A percentile compares a stretch with the other conserved stretches of the same genome.
These are phyloP conservation scores for Trypanosoma rangeli DNA, from an alignment of 208 protist genomes.

Conservation along the genomic window DNA sequence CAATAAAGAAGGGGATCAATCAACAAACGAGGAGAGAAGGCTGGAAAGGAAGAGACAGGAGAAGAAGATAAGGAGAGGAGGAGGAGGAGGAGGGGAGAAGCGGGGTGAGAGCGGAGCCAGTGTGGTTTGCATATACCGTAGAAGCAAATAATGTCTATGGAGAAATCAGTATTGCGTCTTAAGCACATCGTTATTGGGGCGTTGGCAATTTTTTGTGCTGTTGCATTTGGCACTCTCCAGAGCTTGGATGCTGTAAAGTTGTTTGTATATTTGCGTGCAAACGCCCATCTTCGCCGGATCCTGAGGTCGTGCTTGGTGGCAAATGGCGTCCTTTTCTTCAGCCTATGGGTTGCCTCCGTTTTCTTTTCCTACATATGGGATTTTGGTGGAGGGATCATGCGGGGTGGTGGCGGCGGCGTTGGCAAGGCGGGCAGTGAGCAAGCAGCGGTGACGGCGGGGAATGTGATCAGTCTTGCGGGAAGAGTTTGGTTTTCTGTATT, in stretches of 20 bases:
- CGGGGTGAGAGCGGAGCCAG: too few relatives aligned
- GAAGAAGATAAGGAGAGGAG: neutral
- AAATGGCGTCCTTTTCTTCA: constrained; percentile 26
- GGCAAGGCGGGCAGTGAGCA: neutral
- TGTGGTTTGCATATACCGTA: neutral
- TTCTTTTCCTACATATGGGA: constrained; percentile 18
- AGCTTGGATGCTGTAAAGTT: constrained; percentile 28
- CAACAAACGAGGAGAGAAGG: too few relatives aligned
- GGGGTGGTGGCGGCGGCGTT: neutral
- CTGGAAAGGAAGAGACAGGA: too few relatives aligned
- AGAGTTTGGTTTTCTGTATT: constrained; percentile 30
- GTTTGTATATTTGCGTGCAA: constrained; percentile 20
- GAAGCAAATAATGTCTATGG: neutral
- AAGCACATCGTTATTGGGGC: constrained; percentile 3
- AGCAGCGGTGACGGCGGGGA: neutral
- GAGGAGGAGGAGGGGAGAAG: too few relatives aligned
- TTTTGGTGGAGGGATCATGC: neutral
- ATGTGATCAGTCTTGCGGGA: neutral
- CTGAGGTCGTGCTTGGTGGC: constrained; percentile 21
- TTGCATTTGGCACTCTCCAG: constrained; percentile 23
- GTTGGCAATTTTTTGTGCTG: constrained; percentile 13
- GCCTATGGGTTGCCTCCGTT: constrained; percentile 27
- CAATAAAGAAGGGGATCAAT: neutral
- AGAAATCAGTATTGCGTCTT: neutral
- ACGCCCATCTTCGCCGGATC: constrained; percentile 11